phyloP scores from a whole-genome alignment of 805 yeast species.

The Sugiyamaella qingdaonensis region DNA sequence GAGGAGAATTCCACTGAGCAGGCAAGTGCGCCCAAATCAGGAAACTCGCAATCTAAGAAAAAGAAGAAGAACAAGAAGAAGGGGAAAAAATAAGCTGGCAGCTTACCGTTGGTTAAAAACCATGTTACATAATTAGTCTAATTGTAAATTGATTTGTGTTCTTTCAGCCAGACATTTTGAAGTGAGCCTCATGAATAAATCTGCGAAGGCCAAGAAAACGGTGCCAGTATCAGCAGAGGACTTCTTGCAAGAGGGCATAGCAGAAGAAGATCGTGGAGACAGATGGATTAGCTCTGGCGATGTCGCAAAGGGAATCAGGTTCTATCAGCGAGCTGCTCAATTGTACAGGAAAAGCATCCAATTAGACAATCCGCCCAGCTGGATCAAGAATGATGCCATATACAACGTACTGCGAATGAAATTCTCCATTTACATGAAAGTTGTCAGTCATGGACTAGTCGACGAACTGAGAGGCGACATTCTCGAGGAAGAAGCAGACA shows the following conservation, averaged over 20 bases:
- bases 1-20: neutral
- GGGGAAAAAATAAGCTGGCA: constrained; percentile 16
- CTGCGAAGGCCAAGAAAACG: constrained; percentile 13
- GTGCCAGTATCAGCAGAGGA: constrained; percentile 45
- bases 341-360: constrained; percentile 40
- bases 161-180: no score
- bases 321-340: constrained; percentile 55
- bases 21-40: constrained; percentile 10
- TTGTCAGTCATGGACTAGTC: constrained; percentile 32
- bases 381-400: constrained; percentile 40
- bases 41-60: constrained; percentile 13
- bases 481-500: neutral
- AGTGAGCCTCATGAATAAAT: neutral
- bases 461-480: constrained; percentile 6
- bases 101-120: no score
- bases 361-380: constrained; percentile 18
- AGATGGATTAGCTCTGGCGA: constrained; percentile 63
- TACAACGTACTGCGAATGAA: constrained; percentile 59
- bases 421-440: constrained; percentile 53
- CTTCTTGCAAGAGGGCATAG: constrained; percentile 50
- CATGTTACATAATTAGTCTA: no score
- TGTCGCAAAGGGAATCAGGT: constrained; percentile 57
- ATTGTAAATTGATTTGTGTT: no score
- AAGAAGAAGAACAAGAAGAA: constrained; percentile 21
- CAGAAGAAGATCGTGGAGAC: constrained; percentile 71